These are phyloP conservation scores for Pyronema omphalodes DNA, from an alignment of 495 filamentous ascomycete species.

Conservation along the genomic window DNA sequence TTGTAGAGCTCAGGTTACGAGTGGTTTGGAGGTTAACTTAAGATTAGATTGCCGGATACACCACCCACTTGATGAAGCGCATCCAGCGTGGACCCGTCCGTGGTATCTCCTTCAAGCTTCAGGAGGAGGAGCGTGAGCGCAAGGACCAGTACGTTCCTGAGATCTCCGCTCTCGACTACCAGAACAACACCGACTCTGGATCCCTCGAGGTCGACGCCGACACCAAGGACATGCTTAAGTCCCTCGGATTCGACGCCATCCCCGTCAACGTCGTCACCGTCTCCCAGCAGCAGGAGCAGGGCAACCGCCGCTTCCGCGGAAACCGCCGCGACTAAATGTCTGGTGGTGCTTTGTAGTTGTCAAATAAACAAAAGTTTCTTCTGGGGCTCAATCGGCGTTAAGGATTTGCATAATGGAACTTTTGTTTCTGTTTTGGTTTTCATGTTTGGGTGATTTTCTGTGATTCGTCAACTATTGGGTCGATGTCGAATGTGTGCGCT, in stretches of 20 bases:
- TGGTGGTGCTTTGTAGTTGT: no score
- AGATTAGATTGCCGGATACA: slow-evolving; percentile 85
- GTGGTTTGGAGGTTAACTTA: not conserved
- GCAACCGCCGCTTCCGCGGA: slow-evolving; percentile 21
- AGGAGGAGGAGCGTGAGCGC: slow-evolving; percentile 98
- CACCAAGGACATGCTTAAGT: slow-evolving; percentile 97
- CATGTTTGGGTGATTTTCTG: no score
- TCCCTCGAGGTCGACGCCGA: slow-evolving; percentile 87
- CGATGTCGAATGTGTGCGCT: no score
- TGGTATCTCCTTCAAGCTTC: slow-evolving; percentile 99
- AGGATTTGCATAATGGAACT: no score
- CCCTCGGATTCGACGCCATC: slow-evolving; percentile 94
- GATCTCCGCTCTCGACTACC: slow-evolving; percentile 93
- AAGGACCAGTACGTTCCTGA: slow-evolving; percentile 99
- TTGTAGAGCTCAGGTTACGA: slow-evolving; percentile 7
- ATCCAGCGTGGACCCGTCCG: slow-evolving; percentile 98
- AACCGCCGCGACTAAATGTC: not conserved
- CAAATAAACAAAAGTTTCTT: no score
- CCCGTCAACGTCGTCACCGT: slow-evolving; percentile 86
- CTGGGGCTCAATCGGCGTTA: no score
- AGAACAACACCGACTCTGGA: slow-evolving; percentile 77
- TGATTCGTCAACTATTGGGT: no score
- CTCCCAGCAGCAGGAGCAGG: slow-evolving; percentile 55
- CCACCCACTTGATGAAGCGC: slow-evolving; percentile 95
- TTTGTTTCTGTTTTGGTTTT: no score